Percentiles rank a stretch among this genome's conserved stretches.
These are phyloP conservation scores for Paspalum vaginatum DNA, from an alignment of 176 grass and related monocot genomes.

Conservation along the genomic window DNA sequence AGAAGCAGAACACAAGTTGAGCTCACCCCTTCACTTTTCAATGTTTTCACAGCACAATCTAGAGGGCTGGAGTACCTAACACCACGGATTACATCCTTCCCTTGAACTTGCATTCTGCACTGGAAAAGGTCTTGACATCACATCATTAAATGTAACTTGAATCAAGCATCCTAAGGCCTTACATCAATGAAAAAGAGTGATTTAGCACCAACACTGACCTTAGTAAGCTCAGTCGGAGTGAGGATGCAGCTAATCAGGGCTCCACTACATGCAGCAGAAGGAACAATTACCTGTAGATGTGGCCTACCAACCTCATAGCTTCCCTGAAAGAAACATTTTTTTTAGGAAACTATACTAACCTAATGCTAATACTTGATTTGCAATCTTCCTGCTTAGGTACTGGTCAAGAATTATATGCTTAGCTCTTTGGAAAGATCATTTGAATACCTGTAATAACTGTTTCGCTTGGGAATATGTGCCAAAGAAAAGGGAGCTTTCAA, in stretches of 20 bases:
- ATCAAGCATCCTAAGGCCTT: conserved; percentile 34
- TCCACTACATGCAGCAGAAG: conserved; percentile 79
- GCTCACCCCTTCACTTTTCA: conserved; percentile 82
- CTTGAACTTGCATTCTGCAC: conserved; percentile 99
- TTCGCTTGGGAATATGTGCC: conserved; percentile 87
- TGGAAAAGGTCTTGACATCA: conserved; percentile 74
- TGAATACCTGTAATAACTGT: conserved; percentile 78
- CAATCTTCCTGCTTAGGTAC: not conserved
- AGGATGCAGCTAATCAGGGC: conserved; percentile 89
- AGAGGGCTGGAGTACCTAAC: conserved; percentile 74
- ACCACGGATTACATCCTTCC: conserved; percentile 62
- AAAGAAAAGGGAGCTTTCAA: conserved; percentile 95
- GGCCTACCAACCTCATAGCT: conserved; percentile 63
- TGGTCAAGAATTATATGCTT: conserved; percentile 1
- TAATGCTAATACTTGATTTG: conserved; percentile 17
- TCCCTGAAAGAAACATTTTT: conserved; percentile 56
- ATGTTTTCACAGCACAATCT: conserved; percentile 84
- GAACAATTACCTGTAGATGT: conserved; percentile 79
- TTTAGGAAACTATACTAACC: conserved; percentile 23
- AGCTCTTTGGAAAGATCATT: conserved; percentile 35
- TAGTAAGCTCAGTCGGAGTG: conserved; percentile 86
- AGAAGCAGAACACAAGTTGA: conserved; percentile 30
- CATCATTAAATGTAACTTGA: conserved; percentile 48
- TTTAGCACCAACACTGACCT: conserved; percentile 51
- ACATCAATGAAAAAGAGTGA: conserved; percentile 26